A percentile compares a stretch with the other conserved stretches of the same genome.
Evolutionary conservation across 1,284 basidiomycete genomes (phyloP).

Genomic region (Cutaneotrichosporon cyanovorans): DNA sequence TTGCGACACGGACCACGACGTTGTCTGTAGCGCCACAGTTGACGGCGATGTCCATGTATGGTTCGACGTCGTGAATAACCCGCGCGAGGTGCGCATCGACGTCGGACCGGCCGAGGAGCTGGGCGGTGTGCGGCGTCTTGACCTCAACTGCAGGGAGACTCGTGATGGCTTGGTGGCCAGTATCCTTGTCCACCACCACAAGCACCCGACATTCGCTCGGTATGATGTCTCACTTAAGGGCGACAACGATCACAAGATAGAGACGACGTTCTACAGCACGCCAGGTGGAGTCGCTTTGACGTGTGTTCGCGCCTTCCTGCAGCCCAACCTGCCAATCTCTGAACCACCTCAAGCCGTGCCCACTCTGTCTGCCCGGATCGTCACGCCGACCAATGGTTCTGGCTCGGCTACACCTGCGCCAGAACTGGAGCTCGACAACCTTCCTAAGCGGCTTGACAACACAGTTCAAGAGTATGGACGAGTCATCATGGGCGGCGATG

Average conservation of each 20-base stretch:
- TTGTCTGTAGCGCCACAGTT: conserved; percentile 33
- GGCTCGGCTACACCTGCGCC: conserved; percentile 5
- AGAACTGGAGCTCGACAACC: conserved; percentile 5
- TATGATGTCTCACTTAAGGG: conserved; percentile 21
- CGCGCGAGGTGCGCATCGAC: conserved; percentile 27
- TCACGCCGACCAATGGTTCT: conserved; percentile 9
- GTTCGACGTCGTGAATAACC: conserved; percentile 15
- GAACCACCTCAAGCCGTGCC: conserved; percentile 8
- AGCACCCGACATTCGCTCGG: conserved; percentile 21
- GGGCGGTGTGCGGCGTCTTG: conserved; percentile 23
- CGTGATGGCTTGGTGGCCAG: conserved; percentile 11
- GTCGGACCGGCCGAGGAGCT: conserved; percentile 24
- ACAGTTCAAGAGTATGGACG: conserved; percentile 19
- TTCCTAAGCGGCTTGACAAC: conserved; percentile 2
- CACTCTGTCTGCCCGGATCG: conserved; percentile 12
- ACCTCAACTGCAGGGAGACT: conserved; percentile 13
- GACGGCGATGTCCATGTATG: conserved; percentile 38
- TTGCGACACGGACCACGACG: conserved; percentile 24
- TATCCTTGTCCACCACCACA: conserved; percentile 27
- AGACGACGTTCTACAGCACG: conserved; percentile 14
- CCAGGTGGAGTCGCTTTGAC: conserved; percentile 18
- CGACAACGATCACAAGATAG: conserved; percentile 3
- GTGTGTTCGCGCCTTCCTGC: conserved; percentile 14
- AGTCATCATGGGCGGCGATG: conserved; percentile 35
- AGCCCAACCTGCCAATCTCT: conserved; percentile 17